phyloP scores from a whole-genome alignment of 2,329 filamentous ascomycete genomes.

The Ceratocystis papillata region DNA sequence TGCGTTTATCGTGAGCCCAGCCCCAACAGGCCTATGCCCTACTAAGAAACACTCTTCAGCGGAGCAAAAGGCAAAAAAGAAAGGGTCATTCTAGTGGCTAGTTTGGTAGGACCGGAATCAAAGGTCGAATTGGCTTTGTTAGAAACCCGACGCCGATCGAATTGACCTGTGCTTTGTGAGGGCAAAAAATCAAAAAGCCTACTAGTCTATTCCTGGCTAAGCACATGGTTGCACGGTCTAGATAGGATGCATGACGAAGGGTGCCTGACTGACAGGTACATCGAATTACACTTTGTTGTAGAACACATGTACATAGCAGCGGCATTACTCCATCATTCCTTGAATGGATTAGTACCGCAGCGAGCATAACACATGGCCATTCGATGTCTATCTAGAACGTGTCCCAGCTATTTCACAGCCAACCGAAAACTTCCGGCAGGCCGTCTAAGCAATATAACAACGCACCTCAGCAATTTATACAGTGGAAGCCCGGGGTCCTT shows the following conservation, averaged over 20 bases:
- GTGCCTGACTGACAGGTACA: not conserved
- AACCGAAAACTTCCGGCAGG: no score
- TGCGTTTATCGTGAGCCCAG: not conserved
- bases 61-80: not conserved
- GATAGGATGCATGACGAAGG: not conserved
- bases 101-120: not conserved
- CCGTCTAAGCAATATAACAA: no score
- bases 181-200: not conserved
- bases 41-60: not conserved
- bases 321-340: no score
- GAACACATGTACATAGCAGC: not conserved
- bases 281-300: no score
- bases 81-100: not conserved
- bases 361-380: no score
- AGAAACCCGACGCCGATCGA: not conserved
- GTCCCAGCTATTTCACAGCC: no score
- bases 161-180: not conserved
- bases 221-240: not conserved
- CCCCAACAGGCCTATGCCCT: not conserved
- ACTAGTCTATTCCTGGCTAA: not conserved
- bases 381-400: no score
- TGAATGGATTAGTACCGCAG: no score
- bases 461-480: not conserved
- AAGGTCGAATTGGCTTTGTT: not conserved
- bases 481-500: not conserved